Evolutionary conservation across 2,329 filamentous ascomycete species (phyloP), one percentile per base, ranked within the genome.

Genomic region (Cryphonectria radicalis): DNA sequence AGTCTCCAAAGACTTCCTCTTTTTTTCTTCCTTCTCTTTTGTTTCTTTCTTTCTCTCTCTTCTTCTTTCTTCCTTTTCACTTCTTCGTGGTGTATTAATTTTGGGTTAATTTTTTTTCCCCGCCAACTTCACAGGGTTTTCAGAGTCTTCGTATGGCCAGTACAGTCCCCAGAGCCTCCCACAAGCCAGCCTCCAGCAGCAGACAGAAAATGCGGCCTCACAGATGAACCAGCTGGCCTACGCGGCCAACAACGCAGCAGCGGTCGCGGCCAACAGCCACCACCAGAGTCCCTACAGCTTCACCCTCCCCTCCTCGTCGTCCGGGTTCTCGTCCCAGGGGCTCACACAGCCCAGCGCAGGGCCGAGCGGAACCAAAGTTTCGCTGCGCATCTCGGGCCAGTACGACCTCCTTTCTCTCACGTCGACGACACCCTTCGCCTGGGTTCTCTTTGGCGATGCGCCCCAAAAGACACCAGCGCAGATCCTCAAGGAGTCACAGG

Each of bases 331-430:
- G 85, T 90, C 72, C 91, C 91, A 70, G 60, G 72, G 72, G 14
- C 14, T 57, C 71, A 93, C 88, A 79, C 87, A 89, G 72, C 95
- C 95, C 25, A 83, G 84, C 62, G 86, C 88, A 77, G 95, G 94
- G 60, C 82, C 85, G 46, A 87, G 88, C 77, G 92, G 92, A 68
- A 92, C 91, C 28, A 90, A 90, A 76, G 84, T 97, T 13, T 87
- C 88, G 72, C 86, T 97, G 74, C 91, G 93, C 78, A 88, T 97
- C 42, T 90, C 91, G 67, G 91, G 92, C 60, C 87, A 91, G 72
- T 93, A 93, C 82, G 92, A 97, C 77, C 82, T 97, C 72, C 81
- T 86, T 73, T 78, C 81, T 70, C 87, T 90, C 80, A 87, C 85
- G 43, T 86, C 85, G 71, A 86, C 84, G 59, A 78, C 83, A 69